phyloP scores from a whole-genome alignment of 73 alveolate species.

The Paramecium tetraurelia region DNA sequence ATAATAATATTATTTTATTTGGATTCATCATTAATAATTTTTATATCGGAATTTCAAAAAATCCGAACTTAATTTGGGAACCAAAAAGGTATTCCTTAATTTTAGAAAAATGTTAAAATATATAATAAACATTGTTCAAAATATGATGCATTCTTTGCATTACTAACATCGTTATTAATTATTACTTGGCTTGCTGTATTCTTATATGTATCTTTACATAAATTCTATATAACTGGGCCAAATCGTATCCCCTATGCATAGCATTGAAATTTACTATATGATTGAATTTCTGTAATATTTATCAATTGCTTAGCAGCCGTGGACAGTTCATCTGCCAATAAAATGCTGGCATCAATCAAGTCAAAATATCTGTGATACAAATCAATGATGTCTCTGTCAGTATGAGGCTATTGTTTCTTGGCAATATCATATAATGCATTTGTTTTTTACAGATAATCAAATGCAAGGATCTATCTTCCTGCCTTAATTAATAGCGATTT shows the following conservation, averaged over 20 bases:
- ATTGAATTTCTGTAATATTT: background rate
- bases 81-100: background rate
- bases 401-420: background rate
- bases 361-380: slow-evolving; percentile 44
- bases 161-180: background rate
- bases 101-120: background rate
- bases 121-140: background rate
- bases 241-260: background rate
- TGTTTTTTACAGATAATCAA: slow-evolving; percentile 15
- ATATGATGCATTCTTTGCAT: slow-evolving; percentile 19
- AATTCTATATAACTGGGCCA: slow-evolving; percentile 14
- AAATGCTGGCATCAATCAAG: slow-evolving; percentile 7
- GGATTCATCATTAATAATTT: background rate
- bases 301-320: background rate
- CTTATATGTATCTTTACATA: background rate
- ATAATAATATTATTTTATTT: background rate
- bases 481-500: background rate
- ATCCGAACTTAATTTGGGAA: background rate
- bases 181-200: slow-evolving; percentile 18
- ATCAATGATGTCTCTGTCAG: slow-evolving; percentile 19
- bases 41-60: background rate
- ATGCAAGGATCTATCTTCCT: slow-evolving; percentile 34
- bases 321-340: background rate
- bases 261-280: background rate
- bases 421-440: slow-evolving; percentile 40